Evolutionary conservation across 169 alveolate genomes (phyloP).

Genomic region (Plasmodium adleri): DNA sequence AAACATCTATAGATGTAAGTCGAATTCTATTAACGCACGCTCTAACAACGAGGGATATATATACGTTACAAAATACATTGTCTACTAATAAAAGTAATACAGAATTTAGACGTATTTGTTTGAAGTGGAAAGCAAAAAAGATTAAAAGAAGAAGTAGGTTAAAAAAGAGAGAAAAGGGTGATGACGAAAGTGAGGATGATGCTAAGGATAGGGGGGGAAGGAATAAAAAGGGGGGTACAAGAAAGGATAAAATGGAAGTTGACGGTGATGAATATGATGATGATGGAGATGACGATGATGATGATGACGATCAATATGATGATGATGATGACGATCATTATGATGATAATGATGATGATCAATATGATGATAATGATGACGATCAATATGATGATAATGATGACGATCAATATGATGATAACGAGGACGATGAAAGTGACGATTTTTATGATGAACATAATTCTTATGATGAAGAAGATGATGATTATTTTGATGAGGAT

Average conservation of each 20-base stretch:
- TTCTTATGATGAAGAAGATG: too few species aligned
- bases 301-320: not conserved
- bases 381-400: too few species aligned
- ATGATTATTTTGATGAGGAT: too few species aligned
- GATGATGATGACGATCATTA: not conserved
- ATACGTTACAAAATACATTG: constrained; percentile 30
- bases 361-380: too few species aligned
- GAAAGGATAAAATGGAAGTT: not conserved
- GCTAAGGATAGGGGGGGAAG: not conserved
- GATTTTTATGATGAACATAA: too few species aligned
- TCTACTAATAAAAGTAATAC: constrained; percentile 31
- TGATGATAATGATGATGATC: too few species aligned
- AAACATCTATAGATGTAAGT: constrained; percentile 62
- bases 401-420: not conserved
- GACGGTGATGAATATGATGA: not conserved
- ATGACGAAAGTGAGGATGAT: constrained; percentile 8
- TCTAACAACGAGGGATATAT: constrained; percentile 58
- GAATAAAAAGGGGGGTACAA: constrained; percentile 3
- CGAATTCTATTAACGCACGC: constrained; percentile 61
- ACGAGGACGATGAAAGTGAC: not conserved
- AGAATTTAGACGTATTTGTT: constrained; percentile 44
- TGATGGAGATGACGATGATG: not conserved
- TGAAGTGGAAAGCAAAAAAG: constrained; percentile 58
- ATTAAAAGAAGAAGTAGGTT: constrained; percentile 13
- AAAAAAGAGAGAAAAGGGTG: constrained; percentile 4